Evolutionary conservation across 2,329 filamentous ascomycete genomes (phyloP), one percentile per base, ranked within the genome.

Genomic region (Monosporascus sp.): DNA sequence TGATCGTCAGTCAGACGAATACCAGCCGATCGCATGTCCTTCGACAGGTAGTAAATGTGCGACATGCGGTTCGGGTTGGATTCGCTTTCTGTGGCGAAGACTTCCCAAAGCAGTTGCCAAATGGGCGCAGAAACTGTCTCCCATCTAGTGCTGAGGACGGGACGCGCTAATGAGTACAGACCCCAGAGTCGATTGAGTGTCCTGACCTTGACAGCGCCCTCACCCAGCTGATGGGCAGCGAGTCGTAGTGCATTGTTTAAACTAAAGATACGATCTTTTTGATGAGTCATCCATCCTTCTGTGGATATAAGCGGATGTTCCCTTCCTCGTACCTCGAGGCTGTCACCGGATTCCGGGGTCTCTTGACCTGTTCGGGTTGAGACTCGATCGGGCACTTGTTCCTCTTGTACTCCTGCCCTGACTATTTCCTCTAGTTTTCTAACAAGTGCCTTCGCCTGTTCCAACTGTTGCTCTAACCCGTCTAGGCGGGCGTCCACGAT

Each of bases 61-160:
- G 76, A 70, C 65, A 87, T 77, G 31, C 83, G 80, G 57, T 82
- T 74, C 45, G 78, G 67, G 64, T 82, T 78, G 46, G 72, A 70
- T 36, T 72, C 56, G 9, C 70, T 65, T 42, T 80, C 74, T 7
- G 79, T 72, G 45, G 83, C 81, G 44, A 86, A 72, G 2, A 81
- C 68, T 31, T 77, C 72, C 87, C 88, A 93, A 8, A 93, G 67
- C 2, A 83, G 65, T n/a, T 80, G 70, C 82, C 87, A 87, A 5
- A 82, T 76, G 17, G 79, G 74, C 9, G 74, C 63, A 0, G 86
- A 80, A n/a, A 91, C 76, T 31, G 75, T 74, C 37, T 74, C 66
- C 70, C 83, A 78, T 9, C 71, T 65, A 20, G 69, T 69, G 1
- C 74, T 68, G 42, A 84, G 68, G 6, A 68, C 64, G 15, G 68